A percentile compares a stretch with the other conserved stretches of the same genome.
Conservation (phyloP, 345 rosid species). For the Heritiera fomes region DNA sequence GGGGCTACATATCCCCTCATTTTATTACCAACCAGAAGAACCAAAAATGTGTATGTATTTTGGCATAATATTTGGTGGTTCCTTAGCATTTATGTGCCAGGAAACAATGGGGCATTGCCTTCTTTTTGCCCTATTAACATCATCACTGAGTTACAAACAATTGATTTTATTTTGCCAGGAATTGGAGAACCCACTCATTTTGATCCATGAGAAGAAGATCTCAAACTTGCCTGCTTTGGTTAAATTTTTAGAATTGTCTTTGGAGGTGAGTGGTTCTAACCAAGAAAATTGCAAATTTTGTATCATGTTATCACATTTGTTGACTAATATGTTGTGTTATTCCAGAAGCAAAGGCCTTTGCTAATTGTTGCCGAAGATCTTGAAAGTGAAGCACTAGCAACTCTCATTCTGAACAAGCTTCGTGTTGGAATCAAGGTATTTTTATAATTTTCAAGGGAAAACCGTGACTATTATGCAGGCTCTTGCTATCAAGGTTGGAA, state of each 20-base stretch:
- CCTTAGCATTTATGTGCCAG: neutral
- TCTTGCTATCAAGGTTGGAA: neutral
- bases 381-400: constrained; percentile 50
- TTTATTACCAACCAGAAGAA: constrained; percentile 47
- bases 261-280: constrained; percentile 9
- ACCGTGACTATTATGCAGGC: neutral
- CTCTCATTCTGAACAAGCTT: constrained; percentile 58
- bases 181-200: constrained; percentile 14
- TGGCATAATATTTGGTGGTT: neutral
- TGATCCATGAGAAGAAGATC: constrained; percentile 21
- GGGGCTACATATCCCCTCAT: constrained; percentile 54
- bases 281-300: neutral
- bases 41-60: constrained; percentile 45
- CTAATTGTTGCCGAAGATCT: constrained; percentile 53
- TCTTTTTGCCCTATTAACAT: neutral
- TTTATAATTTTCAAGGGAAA: neutral
- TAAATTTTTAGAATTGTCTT: constrained; percentile 18
- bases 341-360: constrained; percentile 50
- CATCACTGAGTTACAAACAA: neutral
- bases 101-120: neutral
- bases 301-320: neutral
- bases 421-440: constrained; percentile 77
- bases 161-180: constrained; percentile 6
- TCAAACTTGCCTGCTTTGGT: constrained; percentile 16
- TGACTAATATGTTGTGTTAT: constrained; percentile 2